Evolutionary conservation across 768 basidiomycete species (phyloP).

Genomic region (Suillus ampliporus): DNA sequence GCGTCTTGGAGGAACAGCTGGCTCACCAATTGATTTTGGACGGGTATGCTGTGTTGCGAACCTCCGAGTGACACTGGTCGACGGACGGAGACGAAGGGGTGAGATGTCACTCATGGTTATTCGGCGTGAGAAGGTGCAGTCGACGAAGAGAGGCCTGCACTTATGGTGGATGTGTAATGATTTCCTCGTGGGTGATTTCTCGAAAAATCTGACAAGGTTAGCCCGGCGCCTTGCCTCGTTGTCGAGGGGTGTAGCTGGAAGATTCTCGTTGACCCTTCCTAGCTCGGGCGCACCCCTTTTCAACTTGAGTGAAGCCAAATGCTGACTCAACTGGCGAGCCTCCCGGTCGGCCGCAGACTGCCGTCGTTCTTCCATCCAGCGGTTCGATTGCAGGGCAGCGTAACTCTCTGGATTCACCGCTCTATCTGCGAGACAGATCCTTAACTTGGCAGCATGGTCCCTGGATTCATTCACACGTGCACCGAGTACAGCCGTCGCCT

Average conservation of each 20-base stretch:
- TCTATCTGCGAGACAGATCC: slow-evolving; percentile 43
- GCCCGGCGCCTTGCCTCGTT: slow-evolving; percentile 35
- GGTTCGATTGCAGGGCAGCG: slow-evolving; percentile 47
- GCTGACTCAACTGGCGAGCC: slow-evolving; percentile 41
- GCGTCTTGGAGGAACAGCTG: slow-evolving; percentile 36
- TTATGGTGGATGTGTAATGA: slow-evolving; percentile 39
- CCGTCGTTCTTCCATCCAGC: slow-evolving; percentile 58
- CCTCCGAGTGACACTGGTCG: slow-evolving; percentile 27
- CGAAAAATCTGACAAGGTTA: slow-evolving; percentile 48
- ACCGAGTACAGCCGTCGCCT: slow-evolving; percentile 48
- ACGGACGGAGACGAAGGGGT: slow-evolving; percentile 41
- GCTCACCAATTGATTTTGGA: slow-evolving; percentile 32
- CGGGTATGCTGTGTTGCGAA: slow-evolving; percentile 33
- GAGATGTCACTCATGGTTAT: slow-evolving; percentile 42
- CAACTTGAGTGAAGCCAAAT: slow-evolving; percentile 39
- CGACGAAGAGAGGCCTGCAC: slow-evolving; percentile 33
- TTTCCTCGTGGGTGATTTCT: slow-evolving; percentile 39
- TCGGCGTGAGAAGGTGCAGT: slow-evolving; percentile 38
- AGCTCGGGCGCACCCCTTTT: slow-evolving; percentile 16
- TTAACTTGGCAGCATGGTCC: slow-evolving; percentile 47
- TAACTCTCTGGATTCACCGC: slow-evolving; percentile 44
- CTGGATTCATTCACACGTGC: slow-evolving; percentile 52
- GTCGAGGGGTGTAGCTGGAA: slow-evolving; percentile 20
- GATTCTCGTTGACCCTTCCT: slow-evolving; percentile 20
- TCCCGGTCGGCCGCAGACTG: slow-evolving; percentile 44